Percentiles rank a stretch among this genome's conserved stretches.
Conservation (phyloP, 345 rosid genomes). For the Dipteronia sinensis region DNA sequence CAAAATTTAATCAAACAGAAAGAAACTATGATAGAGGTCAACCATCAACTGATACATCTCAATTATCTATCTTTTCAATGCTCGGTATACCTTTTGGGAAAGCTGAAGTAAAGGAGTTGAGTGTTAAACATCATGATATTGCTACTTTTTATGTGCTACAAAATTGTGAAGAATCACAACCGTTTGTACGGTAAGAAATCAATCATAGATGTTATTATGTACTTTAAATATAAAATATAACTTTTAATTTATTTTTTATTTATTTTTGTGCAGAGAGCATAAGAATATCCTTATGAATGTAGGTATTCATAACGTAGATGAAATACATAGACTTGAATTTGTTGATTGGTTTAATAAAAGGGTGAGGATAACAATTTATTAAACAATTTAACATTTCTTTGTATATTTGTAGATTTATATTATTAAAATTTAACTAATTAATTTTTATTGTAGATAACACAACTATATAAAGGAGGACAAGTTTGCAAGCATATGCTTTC, state of each 20-base stretch:
- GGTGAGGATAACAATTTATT: background rate
- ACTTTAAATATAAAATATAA: too few species aligned
- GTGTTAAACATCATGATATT: background rate
- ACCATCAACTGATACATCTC: background rate
- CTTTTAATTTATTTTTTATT: too few species aligned
- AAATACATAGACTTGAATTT: background rate
- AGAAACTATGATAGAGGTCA: background rate
- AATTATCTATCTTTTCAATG: background rate
- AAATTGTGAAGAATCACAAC: conserved; percentile 9
- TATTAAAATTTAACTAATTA: background rate
- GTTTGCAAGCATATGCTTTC: background rate
- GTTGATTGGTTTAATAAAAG: background rate
- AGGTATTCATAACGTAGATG: background rate
- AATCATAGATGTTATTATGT: background rate
- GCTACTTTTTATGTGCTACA: background rate
- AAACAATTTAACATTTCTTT: background rate
- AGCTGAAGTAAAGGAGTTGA: background rate
- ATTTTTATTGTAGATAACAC: background rate
- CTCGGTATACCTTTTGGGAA: background rate
- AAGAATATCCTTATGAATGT: too few species aligned
- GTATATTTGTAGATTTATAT: background rate
- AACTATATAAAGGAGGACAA: background rate
- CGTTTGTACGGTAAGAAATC: background rate
- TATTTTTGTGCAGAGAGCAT: too few species aligned
- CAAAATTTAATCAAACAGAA: background rate